Percentiles rank a stretch among this genome's conserved stretches.
phyloP scores from a whole-genome alignment of 2,329 filamentous ascomycete species.

The Zymoseptoria brevis region DNA sequence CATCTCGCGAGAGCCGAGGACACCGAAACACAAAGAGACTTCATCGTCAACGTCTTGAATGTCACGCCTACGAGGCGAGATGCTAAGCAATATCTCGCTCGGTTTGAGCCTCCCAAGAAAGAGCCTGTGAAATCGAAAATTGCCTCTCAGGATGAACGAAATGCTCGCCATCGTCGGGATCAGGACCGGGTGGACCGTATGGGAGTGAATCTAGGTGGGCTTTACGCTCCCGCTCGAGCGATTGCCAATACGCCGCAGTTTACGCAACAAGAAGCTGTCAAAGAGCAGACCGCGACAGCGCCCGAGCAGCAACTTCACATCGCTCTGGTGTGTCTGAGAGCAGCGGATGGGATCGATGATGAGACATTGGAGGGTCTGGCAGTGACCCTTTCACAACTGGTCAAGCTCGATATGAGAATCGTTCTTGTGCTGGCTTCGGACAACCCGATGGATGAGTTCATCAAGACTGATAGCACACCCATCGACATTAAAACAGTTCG shows the following conservation, averaged over 20 bases:
- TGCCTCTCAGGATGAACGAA: slow-evolving; percentile 12
- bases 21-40: slow-evolving; percentile 45
- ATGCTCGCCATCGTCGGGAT: slow-evolving; percentile 17
- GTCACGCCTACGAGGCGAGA: slow-evolving; percentile 89
- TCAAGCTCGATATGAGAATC: slow-evolving; percentile 70
- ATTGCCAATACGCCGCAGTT: slow-evolving; percentile 55
- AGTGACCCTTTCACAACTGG: slow-evolving; percentile 75
- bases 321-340: slow-evolving; percentile 76
- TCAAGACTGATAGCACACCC: slow-evolving; percentile 1
- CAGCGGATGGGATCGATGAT: slow-evolving; percentile 63
- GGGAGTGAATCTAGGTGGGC: slow-evolving; percentile 53
- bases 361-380: slow-evolving; percentile 65
- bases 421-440: slow-evolving; percentile 74
- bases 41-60: slow-evolving; percentile 77
- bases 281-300: slow-evolving; percentile 24
- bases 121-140: slow-evolving; percentile 28
- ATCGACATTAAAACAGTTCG: slow-evolving; percentile 14
- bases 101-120: slow-evolving; percentile 52
- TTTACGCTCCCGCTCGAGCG: slow-evolving; percentile 52
- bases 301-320: slow-evolving; percentile 54
- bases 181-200: slow-evolving; percentile 31
- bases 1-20: slow-evolving; percentile 12
- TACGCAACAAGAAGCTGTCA: slow-evolving; percentile 42
- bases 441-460: slow-evolving; percentile 19
- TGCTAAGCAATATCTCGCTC: slow-evolving; percentile 82